phyloP scores from a whole-genome alignment of 2,329 filamentous ascomycete genomes.

The Beauveria asiatica region DNA sequence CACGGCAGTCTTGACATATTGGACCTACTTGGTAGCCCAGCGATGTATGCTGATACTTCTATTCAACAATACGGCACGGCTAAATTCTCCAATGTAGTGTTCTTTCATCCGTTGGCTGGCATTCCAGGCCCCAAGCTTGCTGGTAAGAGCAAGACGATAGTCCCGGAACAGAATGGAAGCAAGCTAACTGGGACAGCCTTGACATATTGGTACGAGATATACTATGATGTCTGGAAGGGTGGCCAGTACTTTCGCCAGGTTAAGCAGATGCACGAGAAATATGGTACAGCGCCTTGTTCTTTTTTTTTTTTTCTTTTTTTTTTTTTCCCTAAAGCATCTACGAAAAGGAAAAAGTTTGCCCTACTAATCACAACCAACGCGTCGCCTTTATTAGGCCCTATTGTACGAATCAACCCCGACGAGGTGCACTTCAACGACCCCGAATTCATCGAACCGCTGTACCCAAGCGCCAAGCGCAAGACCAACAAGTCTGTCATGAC shows the following conservation, averaged over 20 bases:
- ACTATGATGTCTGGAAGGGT: neutral
- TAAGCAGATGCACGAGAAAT: conserved; percentile 1
- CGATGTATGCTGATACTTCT: neutral
- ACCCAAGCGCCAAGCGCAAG: conserved; percentile 8
- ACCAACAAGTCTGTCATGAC: conserved; percentile 5
- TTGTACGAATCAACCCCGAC: conserved; percentile 2
- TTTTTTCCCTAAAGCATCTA: accelerated
- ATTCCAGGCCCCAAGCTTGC: neutral
- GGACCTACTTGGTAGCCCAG: neutral
- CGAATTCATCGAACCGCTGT: neutral
- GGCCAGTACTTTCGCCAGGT: conserved; percentile 5
- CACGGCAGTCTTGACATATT: neutral
- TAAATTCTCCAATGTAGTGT: neutral
- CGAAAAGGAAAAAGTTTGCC: neutral
- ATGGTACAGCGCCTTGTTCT: neutral
- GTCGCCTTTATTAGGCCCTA: neutral
- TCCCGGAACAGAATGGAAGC: neutral
- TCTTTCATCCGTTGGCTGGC: neutral
- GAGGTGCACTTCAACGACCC: conserved; percentile 7
- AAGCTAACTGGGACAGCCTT: neutral
- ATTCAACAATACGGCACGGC: too few relatives aligned
- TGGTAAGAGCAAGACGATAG: neutral
- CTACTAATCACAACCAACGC: neutral
- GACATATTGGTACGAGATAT: conserved; percentile 1
- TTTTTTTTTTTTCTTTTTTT: neutral